These are phyloP conservation scores for Beauveria pseudobassiana DNA, from an alignment of 2,329 filamentous ascomycete genomes.

Conservation along the genomic window DNA sequence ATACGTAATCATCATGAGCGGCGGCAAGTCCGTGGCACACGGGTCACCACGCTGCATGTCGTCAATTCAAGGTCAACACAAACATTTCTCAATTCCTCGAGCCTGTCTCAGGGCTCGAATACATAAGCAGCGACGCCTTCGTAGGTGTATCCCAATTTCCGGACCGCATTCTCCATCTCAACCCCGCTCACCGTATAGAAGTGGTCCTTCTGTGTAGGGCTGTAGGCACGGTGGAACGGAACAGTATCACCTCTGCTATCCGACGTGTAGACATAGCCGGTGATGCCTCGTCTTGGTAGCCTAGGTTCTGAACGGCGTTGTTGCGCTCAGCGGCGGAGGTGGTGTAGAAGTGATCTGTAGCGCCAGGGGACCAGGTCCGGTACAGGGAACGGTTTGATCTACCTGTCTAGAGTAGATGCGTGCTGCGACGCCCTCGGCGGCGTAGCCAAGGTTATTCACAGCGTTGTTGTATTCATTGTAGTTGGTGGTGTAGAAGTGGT, in stretches of 20 bases:
- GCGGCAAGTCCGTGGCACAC: not conserved
- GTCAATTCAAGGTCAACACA: not conserved
- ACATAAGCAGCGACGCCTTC: conserved; percentile 6
- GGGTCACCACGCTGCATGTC: not conserved
- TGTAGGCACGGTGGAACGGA: conserved; percentile 6
- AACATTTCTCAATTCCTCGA: not conserved
- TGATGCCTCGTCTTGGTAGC: conserved; percentile 9
- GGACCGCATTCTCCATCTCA: conserved; percentile 9
- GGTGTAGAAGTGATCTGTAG: conserved; percentile 10
- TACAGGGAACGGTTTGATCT: not conserved
- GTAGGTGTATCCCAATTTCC: not conserved
- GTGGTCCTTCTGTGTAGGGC: not conserved
- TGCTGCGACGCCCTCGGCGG: not conserved
- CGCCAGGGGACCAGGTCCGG: conserved; percentile 1
- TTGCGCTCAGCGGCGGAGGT: conserved; percentile 9
- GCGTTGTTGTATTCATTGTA: conserved; percentile 11
- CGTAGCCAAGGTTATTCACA: conserved; percentile 3
- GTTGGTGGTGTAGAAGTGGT: conserved; percentile 12
- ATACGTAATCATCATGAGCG: not conserved
- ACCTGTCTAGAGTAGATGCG: not conserved
- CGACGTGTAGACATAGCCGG: not conserved
- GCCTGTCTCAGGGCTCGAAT: not conserved
- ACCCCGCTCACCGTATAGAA: conserved; percentile 3
- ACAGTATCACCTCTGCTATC: not conserved
- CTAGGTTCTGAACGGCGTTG: conserved; percentile 2